Conservation (phyloP, 306 rosid species). For the Styphnolobium japonicum region DNA sequence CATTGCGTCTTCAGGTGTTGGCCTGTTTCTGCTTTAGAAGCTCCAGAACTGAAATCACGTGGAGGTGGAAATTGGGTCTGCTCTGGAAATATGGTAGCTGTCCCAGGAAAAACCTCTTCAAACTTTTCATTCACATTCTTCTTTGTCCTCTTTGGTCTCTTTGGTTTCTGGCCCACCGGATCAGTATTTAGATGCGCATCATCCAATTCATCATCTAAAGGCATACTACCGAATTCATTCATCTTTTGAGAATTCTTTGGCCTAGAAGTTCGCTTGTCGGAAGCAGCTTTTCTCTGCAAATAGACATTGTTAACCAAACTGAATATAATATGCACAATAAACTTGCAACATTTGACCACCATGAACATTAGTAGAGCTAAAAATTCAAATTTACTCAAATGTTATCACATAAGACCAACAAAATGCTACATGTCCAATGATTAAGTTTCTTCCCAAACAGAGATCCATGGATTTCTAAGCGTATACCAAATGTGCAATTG, state of each 20-base stretch:
- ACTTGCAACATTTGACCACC: neutral
- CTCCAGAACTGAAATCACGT: constrained; percentile 13
- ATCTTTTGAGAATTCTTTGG: constrained; percentile 40
- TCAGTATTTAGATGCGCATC: constrained; percentile 41
- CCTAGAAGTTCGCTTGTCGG: constrained; percentile 47
- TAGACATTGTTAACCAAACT: constrained; percentile 19
- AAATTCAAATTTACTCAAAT: neutral
- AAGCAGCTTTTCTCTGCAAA: constrained; percentile 61
- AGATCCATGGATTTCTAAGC: neutral
- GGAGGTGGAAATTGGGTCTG: constrained; percentile 29
- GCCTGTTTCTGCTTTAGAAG: constrained; percentile 25
- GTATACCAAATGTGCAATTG: neutral
- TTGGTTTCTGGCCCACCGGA: constrained; percentile 39
- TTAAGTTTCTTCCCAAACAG: neutral
- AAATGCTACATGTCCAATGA: neutral
- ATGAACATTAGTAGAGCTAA: neutral
- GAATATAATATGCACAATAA: neutral
- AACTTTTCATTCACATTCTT: constrained; percentile 56
- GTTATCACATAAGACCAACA: neutral
- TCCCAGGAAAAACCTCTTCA: constrained; percentile 46
- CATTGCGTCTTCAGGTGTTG: neutral
- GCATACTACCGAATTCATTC: constrained; percentile 28
- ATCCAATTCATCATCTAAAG: constrained; percentile 42
- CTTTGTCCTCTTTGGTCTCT: constrained; percentile 66
- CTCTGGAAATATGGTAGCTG: constrained; percentile 29